A percentile compares a stretch with the other conserved stretches of the same genome.
These are phyloP conservation scores for Apiospora arundinis DNA, from an alignment of 2,329 filamentous ascomycete genomes.

Conservation along the genomic window DNA sequence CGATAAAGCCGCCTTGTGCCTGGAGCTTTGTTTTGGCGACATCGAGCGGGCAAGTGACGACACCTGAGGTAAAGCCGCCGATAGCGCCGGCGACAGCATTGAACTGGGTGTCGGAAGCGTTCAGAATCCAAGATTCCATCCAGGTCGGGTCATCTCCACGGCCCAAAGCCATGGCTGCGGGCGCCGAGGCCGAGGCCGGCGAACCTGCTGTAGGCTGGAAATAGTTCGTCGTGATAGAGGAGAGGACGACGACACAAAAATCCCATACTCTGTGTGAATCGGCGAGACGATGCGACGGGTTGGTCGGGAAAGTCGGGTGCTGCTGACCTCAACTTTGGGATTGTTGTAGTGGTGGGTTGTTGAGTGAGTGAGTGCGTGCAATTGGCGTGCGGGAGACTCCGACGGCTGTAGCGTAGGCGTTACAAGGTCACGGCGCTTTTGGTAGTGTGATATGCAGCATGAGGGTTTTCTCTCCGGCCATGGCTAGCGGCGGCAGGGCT, in stretches of 20 bases:
- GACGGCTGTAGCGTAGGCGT: too few relatives aligned
- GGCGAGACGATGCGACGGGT: constrained; percentile 34
- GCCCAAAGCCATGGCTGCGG: constrained; percentile 38
- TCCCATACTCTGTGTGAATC: constrained; percentile 44
- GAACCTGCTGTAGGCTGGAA: constrained; percentile 10
- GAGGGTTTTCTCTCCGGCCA: too few relatives aligned
- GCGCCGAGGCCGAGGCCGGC: constrained; percentile 28
- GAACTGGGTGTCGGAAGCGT: constrained; percentile 68
- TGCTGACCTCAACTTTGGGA: too few relatives aligned
- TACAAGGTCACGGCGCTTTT: too few relatives aligned
- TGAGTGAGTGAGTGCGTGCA: too few relatives aligned
- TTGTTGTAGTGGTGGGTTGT: too few relatives aligned
- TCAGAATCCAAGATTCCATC: constrained; percentile 62
- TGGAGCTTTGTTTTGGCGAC: constrained; percentile 99
- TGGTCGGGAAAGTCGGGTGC: too few relatives aligned
- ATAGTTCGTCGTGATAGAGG: constrained; percentile 35
- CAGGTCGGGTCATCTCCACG: constrained; percentile 44
- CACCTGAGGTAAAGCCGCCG: constrained; percentile 89
- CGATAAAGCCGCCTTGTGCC: constrained; percentile 84
- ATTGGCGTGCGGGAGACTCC: too few relatives aligned
- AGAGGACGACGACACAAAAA: constrained; percentile 33
- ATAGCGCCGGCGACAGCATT: constrained; percentile 87
- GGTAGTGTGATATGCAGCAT: too few relatives aligned
- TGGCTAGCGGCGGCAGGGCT: too few relatives aligned
- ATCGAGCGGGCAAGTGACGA: constrained; percentile 96